These are phyloP conservation scores for Fusarium torulosum DNA, from an alignment of 2,329 filamentous ascomycete genomes.

Conservation along the genomic window DNA sequence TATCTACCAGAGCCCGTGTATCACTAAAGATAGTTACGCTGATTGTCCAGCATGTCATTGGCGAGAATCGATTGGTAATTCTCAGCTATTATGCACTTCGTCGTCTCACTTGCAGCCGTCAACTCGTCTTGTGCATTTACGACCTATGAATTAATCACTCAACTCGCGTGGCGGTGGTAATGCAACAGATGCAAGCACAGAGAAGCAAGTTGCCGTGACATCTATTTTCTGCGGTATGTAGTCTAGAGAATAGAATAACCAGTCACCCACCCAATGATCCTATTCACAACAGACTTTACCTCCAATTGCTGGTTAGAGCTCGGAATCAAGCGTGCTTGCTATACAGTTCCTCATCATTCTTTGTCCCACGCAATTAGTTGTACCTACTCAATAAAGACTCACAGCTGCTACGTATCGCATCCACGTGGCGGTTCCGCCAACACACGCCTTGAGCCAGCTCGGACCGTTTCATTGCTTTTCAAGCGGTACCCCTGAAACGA, in stretches of 20 bases:
- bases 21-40: constrained; percentile 22
- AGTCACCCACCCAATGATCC: not conserved
- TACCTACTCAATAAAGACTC: constrained; percentile 1
- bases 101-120: constrained; percentile 36
- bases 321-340: constrained; percentile 11
- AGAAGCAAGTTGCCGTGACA: constrained; percentile 32
- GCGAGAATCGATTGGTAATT: constrained; percentile 29
- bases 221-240: constrained; percentile 15
- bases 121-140: constrained; percentile 15
- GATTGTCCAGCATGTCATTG: constrained; percentile 21
- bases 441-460: constrained; percentile 24
- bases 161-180: constrained; percentile 32
- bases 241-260: constrained; percentile 14
- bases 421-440: constrained; percentile 44
- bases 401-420: constrained; percentile 27
- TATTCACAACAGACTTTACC: not conserved
- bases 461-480: constrained; percentile 34
- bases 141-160: constrained; percentile 25
- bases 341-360: constrained; percentile 18
- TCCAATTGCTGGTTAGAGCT: not conserved
- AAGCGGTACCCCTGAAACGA: constrained; percentile 32
- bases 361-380: constrained; percentile 22
- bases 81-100: constrained; percentile 9
- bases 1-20: not conserved
- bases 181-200: constrained; percentile 30